A percentile compares a stretch with the other conserved stretches of the same genome.
Evolutionary conservation across 1,139 yeast genomes (phyloP).

Genomic region (Suhomyces ambrosiae): DNA sequence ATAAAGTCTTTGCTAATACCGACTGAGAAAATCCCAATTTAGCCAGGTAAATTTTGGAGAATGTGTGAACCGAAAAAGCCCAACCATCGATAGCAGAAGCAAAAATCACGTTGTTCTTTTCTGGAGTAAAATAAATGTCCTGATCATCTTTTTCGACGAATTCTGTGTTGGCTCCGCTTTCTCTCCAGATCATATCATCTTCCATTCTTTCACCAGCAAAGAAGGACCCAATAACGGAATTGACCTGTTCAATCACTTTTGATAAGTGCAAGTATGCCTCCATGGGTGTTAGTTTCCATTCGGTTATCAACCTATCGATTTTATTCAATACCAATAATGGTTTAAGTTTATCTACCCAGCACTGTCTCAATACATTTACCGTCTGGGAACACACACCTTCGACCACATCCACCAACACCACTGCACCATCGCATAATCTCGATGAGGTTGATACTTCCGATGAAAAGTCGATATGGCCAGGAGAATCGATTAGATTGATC

Average conservation of each 20-base stretch:
- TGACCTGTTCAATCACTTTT: conserved; percentile 85
- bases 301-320: conserved; percentile 82
- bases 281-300: conserved; percentile 75
- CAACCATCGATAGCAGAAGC: conserved; percentile 97
- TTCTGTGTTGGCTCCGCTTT: conserved; percentile 56
- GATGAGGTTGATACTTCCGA: conserved; percentile 96
- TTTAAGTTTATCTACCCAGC: conserved; percentile 90
- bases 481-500: conserved; percentile 93
- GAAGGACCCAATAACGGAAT: conserved; percentile 91
- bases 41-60: conserved; percentile 82
- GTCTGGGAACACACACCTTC: conserved; percentile 99
- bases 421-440: conserved; percentile 94
- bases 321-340: conserved; percentile 92
- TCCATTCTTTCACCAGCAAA: conserved; percentile 94
- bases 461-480: conserved; percentile 97
- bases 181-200: conserved; percentile 84
- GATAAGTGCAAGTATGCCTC: conserved; percentile 86
- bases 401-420: conserved; percentile 91
- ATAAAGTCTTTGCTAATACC: conserved; percentile 79
- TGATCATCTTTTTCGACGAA: conserved; percentile 79
- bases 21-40: conserved; percentile 83
- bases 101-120: conserved; percentile 86
- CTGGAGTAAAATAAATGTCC: conserved; percentile 87
- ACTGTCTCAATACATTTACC: conserved; percentile 89
- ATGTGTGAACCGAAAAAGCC: conserved; percentile 92